Base-by-base conservation (phyloP, 495 filamentous ascomycete genomes). In the Penicillium parvum region DNA sequence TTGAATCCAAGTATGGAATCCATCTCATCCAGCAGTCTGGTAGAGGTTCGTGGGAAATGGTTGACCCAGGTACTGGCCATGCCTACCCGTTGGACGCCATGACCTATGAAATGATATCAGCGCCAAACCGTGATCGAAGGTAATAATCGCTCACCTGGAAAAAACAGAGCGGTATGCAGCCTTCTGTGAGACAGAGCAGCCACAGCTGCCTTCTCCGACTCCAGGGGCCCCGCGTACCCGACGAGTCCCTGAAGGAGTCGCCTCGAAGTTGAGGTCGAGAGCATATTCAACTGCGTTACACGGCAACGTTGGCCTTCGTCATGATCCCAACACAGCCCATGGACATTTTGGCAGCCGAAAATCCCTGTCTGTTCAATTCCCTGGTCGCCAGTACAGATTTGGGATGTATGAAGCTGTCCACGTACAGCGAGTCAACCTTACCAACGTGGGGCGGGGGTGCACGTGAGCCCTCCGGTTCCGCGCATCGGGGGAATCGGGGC, bases 81-180 rank as follows among this genome's bases (percentile, higher is more conserved):
- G 58, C 89, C 91, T 3, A 96, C 84, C 55, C 86, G 82, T 61
- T 98, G 92, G 9, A 96, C 90, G 49, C 92, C 91, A 69, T 96
- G 90, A 48, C 90, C 90, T 95, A 62, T 20, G 4, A 33, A 37
- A 30, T 10, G n/a, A 7, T 11, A 30, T 32, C 23, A 47, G 20
- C 27, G 34, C 30, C 10, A 14, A n/a, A 30, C 12, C n/a, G 6
- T 29, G 20, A 46, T 51, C n/a, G n/a, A n/a, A 14, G 5, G 3
- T 22, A 12, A 22, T 10, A 21, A 33, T 17, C 1, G 17, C 77
- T 47, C 61, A 90, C 86, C 86, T 50, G 87, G 86, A 57, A 91
- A 91, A 70, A 92, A 91, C 21, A 92, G 72, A 34, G 87, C 86
- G 5, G 87, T 90, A 40, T 82, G 81, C 15, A 86, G 39, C 15